Conservation (phyloP, 1,284 basidiomycete species). For the Trametes hirsuta region DNA sequence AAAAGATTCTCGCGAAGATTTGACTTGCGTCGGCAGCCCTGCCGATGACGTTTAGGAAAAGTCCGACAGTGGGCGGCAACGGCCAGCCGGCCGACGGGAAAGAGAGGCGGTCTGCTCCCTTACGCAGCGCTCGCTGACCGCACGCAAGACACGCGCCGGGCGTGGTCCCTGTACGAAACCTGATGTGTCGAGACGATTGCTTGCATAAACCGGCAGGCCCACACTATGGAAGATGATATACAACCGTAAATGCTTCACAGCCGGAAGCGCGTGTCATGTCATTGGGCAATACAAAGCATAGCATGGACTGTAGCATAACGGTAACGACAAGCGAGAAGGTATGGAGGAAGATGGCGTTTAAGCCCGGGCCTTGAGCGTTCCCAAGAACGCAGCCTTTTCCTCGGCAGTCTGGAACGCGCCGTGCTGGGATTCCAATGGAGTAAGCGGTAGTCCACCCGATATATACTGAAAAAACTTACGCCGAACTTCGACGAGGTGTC, state of each 20-base stretch:
- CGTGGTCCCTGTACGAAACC: background rate
- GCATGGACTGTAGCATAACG: slow-evolving; percentile 40
- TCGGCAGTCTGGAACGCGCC: slow-evolving; percentile 95
- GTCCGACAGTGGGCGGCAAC: background rate
- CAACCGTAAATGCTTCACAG: slow-evolving; percentile 23
- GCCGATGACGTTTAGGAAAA: too few relatives aligned
- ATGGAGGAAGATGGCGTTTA: slow-evolving; percentile 37
- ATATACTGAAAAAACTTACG: slow-evolving; percentile 46
- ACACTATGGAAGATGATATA: slow-evolving; percentile 16
- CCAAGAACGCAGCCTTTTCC: slow-evolving; percentile 95
- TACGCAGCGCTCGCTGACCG: background rate
- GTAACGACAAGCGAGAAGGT: slow-evolving; percentile 27
- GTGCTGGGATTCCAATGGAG: slow-evolving; percentile 57
- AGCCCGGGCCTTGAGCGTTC: slow-evolving; percentile 83
- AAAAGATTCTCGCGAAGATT: too few relatives aligned
- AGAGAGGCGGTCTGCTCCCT: background rate
- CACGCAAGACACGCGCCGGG: background rate
- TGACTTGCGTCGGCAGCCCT: too few relatives aligned
- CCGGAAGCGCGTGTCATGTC: slow-evolving; percentile 29
- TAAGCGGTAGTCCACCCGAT: background rate
- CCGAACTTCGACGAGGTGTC: slow-evolving; percentile 97
- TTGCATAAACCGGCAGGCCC: background rate
- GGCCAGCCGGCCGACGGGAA: background rate
- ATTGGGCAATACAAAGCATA: slow-evolving; percentile 44
- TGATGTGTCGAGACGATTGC: too few relatives aligned